Conservation (phyloP, 202 grass and related monocot genomes). For the Elaeis oleifera region DNA sequence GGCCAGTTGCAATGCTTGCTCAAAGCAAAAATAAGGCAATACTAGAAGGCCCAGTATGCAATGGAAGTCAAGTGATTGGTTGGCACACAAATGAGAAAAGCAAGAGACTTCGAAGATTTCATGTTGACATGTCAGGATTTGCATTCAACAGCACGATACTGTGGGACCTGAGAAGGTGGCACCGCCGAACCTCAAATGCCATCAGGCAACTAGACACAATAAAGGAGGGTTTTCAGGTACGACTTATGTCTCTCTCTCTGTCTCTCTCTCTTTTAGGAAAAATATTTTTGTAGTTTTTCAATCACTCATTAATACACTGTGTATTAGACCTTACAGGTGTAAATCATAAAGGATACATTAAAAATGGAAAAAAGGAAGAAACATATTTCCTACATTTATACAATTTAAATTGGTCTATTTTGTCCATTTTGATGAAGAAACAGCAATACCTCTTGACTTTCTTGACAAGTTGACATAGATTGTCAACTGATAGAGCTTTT, state of each 20-base stretch:
- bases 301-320: not conserved
- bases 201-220: constrained; percentile 70
- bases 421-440: too few relatives aligned
- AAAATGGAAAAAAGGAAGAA: too few relatives aligned
- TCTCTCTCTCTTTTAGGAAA: not conserved
- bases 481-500: too few relatives aligned
- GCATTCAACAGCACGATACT: constrained; percentile 98
- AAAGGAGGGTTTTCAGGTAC: constrained; percentile 81
- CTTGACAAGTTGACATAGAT: too few relatives aligned
- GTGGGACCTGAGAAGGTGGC: constrained; percentile 71
- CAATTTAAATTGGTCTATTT: too few relatives aligned
- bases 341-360: too few relatives aligned
- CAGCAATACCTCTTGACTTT: too few relatives aligned
- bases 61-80: constrained; percentile 66
- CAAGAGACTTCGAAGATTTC: constrained; percentile 83
- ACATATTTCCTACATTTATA: too few relatives aligned
- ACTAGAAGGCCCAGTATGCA: constrained; percentile 86
- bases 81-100: constrained; percentile 73
- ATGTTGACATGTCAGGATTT: constrained; percentile 89
- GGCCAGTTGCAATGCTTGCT: constrained; percentile 81
- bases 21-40: constrained; percentile 40
- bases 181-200: constrained; percentile 62
- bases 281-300: not conserved
- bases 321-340: too few relatives aligned
- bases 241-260: not conserved